Base-by-base conservation (phyloP, 1,139 yeast species). In the Protomyces inouyei region DNA sequence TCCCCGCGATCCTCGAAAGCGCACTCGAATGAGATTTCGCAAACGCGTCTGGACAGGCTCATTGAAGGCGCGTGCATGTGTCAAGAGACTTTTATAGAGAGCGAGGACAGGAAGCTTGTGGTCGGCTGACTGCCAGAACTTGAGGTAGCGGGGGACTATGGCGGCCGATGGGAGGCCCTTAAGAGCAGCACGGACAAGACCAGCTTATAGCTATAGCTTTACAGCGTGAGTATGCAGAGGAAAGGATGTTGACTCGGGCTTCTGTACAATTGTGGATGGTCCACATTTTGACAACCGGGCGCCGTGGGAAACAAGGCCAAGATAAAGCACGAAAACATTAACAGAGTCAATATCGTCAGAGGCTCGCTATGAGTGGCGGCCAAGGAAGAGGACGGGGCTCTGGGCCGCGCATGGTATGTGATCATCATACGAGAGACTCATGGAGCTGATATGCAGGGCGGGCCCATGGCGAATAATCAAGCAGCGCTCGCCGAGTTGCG, bases 341-440 rank as follows among this genome's bases (percentile, higher is more conserved):
- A 21, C 3, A 2, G 23, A 21, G 3, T 14, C 14, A 37, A 37
- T 3, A 37, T 9, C 16, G 43, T 37, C 9, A 37, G 9, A 37
- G 43, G 43, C 43, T 37, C 43, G 43, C 43, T 37, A 43, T 43
- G 48, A 43, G 48, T 21, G 48, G 23, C 21, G 48, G 48, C 12
- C 63, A 57, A 9, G 63, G 63, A 3, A 38, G 63, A 40, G 63
- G 63, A 12, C 45, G 63, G 32, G 63, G 63, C 36, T 45, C 55
- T 4, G 61, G 61, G 14, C 61, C 61, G 28, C 55, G 61, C 40
- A 57, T 57, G 61, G 61, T 43, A 2, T 16, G 23, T 6, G 8
- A 28, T 28, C 1, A 5, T 4, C 8, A 43, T 4, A 1, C 12
- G 12, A 35, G 21, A 16, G 21, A 23, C 54, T 5, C 52, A 46